A percentile compares a stretch with the other conserved stretches of the same genome.
Evolutionary conservation across 108 stramenopile genomes (phyloP).

Genomic region (Cyclotella kingstonii): DNA sequence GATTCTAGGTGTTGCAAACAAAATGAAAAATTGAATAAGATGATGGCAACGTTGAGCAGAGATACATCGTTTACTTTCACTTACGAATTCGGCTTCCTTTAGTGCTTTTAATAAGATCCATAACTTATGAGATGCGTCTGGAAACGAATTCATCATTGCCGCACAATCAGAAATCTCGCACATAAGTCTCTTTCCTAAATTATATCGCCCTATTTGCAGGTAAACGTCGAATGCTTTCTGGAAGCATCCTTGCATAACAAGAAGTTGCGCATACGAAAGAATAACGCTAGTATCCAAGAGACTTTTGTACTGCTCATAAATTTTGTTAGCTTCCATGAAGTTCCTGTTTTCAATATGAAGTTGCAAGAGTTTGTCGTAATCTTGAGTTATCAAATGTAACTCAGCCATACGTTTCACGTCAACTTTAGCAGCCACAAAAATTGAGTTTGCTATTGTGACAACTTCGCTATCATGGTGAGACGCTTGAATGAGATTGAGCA

Average conservation of each 20-base stretch:
- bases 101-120: slow-evolving; percentile 40
- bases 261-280: slow-evolving; percentile 62
- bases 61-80: background rate
- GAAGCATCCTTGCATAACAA: slow-evolving; percentile 55
- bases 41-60: background rate
- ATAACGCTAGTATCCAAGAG: background rate
- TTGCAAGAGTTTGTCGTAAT: slow-evolving; percentile 1
- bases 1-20: background rate
- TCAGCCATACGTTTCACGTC: background rate
- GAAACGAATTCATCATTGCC: slow-evolving; percentile 48
- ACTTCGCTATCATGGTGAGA: background rate
- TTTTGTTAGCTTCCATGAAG: background rate
- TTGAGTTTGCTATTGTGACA: background rate
- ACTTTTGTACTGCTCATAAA: background rate
- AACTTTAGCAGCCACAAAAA: background rate
- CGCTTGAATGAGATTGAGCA: background rate
- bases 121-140: slow-evolving; percentile 61
- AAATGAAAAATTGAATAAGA: background rate
- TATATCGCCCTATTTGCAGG: slow-evolving; percentile 45
- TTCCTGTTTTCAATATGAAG: background rate
- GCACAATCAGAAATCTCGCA: slow-evolving; percentile 49
- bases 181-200: slow-evolving; percentile 40
- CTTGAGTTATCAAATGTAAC: background rate
- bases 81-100: background rate
- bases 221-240: slow-evolving; percentile 60